Evolutionary conservation across 1,284 basidiomycete species (phyloP), one percentile per base, ranked within the genome.

Genomic region (Athelia psychrophila): DNA sequence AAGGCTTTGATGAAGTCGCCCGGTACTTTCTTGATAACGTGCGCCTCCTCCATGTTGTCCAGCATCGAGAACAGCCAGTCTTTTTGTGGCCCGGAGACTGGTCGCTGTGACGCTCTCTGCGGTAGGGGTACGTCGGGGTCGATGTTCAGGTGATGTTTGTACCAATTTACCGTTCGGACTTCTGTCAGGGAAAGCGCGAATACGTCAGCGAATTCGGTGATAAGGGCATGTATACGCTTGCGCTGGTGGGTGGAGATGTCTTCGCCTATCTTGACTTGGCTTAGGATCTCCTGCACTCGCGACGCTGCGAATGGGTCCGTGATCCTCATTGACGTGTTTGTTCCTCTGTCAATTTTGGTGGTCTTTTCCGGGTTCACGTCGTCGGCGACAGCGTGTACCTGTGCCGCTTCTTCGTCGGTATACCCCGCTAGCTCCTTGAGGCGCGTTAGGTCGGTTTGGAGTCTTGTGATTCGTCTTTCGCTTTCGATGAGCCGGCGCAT

Each of bases 151-250:
- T 48, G 45, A 35, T 58, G 55, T 9, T 46, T 25, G 15, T 38
- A 46, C 30, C 52, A 56, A 24, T 57, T 50, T 3, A 59, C 56
- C 4, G 42, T 47, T 15, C 20, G 40, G 16, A 61, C 55, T 44
- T 61, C 56, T 4, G 30, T 25, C 9, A 59, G 42, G 20, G 22
- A 36, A 3, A 54, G 51, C 2, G 58, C 58, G 33, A 56, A 59
- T 20, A 58, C 33, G 25, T 58, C 53, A 3, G 55, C 56, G 44
- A 50, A 58, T 40, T 56, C 55, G 18, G 8, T 6, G 2, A 59
- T 20, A 1, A 59, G 25, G 6, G 22, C 46, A 12, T 47, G 20
- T 1, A 58, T 50, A 24, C 24, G 18, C 20, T 32, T 18, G 19
- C 49, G 40, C 32, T 60, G 52, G 15, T 53, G 46, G 5, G 9